These are phyloP conservation scores for Trametes polyzona DNA, from an alignment of 1,284 basidiomycete species.

Conservation along the genomic window DNA sequence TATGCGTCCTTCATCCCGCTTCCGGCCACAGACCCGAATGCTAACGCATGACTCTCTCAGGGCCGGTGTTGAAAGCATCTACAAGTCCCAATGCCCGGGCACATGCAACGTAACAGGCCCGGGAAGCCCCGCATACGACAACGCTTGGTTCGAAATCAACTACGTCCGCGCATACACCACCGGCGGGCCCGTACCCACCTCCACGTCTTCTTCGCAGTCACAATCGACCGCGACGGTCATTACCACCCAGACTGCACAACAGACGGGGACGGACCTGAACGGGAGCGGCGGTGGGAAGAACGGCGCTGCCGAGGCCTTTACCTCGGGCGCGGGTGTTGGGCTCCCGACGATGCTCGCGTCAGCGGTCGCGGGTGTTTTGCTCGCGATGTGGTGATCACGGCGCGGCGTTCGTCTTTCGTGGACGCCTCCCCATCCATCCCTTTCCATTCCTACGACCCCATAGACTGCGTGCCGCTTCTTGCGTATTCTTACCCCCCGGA, in stretches of 20 bases:
- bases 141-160: conserved; percentile 57
- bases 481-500: too few species aligned
- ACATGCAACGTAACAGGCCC: conserved; percentile 55
- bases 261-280: neutral
- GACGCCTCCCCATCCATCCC: neutral
- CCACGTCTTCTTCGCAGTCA: neutral
- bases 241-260: neutral
- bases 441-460: neutral
- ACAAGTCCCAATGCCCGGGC: conserved; percentile 46
- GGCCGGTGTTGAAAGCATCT: conserved; percentile 52
- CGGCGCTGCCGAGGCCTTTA: neutral
- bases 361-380: neutral
- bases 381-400: conserved; percentile 1
- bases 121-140: conserved; percentile 56
- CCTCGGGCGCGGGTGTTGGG: neutral
- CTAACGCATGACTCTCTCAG: conserved; percentile 31
- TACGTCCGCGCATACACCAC: conserved; percentile 52
- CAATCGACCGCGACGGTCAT: conserved; percentile 8
- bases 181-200: conserved; percentile 9
- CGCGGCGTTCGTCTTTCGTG: neutral
- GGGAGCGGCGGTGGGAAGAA: neutral
- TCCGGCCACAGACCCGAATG: neutral
- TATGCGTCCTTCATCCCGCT: conserved; percentile 28
- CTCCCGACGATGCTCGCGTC: neutral
- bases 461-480: too few species aligned